Evolutionary conservation across 2,329 filamentous ascomycete genomes (phyloP).

Genomic region (Colletotrichum abscissum): DNA sequence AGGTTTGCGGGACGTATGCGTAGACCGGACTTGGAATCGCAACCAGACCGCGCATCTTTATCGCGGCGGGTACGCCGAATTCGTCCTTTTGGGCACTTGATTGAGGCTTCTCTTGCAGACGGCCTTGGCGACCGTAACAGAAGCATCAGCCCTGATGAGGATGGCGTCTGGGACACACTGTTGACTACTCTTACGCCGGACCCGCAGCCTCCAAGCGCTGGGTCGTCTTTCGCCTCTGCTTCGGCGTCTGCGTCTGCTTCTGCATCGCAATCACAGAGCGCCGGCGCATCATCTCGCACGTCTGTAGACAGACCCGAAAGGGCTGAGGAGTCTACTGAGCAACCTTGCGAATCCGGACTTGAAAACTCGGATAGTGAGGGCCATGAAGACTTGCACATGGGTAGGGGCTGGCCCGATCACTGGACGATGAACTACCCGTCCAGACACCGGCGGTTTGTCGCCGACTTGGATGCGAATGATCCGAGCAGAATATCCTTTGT

Average conservation of each 20-base stretch:
- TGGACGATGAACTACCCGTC: constrained; percentile 35
- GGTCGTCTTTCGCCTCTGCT: constrained; percentile 84
- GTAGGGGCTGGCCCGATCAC: constrained; percentile 25
- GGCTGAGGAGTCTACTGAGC: constrained; percentile 50
- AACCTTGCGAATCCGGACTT: constrained; percentile 62
- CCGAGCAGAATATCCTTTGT: constrained; percentile 27
- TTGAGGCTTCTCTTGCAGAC: constrained; percentile 57
- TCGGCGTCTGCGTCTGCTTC: constrained; percentile 61
- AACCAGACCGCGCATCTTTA: neutral
- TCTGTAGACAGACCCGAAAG: constrained; percentile 55
- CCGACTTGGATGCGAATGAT: constrained; percentile 29
- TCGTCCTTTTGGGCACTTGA: constrained; percentile 11
- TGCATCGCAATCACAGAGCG: constrained; percentile 51
- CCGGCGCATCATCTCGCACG: constrained; percentile 58
- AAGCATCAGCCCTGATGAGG: constrained; percentile 79
- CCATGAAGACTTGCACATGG: constrained; percentile 36
- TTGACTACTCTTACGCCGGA: constrained; percentile 85
- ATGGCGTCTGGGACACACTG: constrained; percentile 82
- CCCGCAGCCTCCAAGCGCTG: constrained; percentile 80
- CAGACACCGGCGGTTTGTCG: constrained; percentile 33
- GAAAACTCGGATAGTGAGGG: constrained; percentile 68
- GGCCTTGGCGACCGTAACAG: constrained; percentile 87
- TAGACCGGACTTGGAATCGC: neutral
- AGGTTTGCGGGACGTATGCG: constrained; percentile 5
- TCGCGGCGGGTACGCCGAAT: neutral